Percentiles rank a stretch among this genome's conserved stretches.
Evolutionary conservation across 129 eudicot genomes (phyloP).

Genomic region (Saposhnikovia divaricata): DNA sequence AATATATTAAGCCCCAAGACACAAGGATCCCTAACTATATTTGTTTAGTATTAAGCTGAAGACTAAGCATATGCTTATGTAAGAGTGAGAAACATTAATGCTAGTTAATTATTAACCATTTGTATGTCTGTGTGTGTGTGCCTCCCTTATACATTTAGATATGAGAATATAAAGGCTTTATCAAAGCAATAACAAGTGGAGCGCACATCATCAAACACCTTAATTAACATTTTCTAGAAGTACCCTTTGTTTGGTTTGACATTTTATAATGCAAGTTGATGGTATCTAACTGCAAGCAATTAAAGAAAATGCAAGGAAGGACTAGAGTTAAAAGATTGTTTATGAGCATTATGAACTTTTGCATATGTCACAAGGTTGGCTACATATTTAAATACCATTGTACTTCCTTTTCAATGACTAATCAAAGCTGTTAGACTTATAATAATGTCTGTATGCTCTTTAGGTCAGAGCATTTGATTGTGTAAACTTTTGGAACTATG

Average conservation of each 20-base stretch:
- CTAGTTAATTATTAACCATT: not conserved
- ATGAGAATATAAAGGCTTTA: not conserved
- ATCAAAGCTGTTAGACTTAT: not conserved
- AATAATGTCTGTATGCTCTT: not conserved
- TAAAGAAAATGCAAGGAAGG: not conserved
- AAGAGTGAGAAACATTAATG: not conserved
- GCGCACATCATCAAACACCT: constrained; percentile 4
- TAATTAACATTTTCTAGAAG: not conserved
- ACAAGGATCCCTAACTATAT: not conserved
- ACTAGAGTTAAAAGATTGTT: not conserved
- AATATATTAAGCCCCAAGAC: not conserved
- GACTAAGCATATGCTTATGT: not conserved
- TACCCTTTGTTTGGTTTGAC: not conserved
- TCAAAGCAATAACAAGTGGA: not conserved
- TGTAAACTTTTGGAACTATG: constrained; percentile 4
- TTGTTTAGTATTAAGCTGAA: not conserved
- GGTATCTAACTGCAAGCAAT: not conserved
- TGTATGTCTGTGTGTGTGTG: too few relatives aligned
- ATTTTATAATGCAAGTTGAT: not conserved
- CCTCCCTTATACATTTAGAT: too few relatives aligned
- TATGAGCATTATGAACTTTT: not conserved
- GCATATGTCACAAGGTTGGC: constrained; percentile 9
- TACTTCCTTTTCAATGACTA: not conserved
- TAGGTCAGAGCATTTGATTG: constrained; percentile 3
- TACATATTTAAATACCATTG: not conserved